A percentile compares a stretch with the other conserved stretches of the same genome.
Conservation (phyloP, 148 eudicot species). For the Rhododendron ferrugineum region DNA sequence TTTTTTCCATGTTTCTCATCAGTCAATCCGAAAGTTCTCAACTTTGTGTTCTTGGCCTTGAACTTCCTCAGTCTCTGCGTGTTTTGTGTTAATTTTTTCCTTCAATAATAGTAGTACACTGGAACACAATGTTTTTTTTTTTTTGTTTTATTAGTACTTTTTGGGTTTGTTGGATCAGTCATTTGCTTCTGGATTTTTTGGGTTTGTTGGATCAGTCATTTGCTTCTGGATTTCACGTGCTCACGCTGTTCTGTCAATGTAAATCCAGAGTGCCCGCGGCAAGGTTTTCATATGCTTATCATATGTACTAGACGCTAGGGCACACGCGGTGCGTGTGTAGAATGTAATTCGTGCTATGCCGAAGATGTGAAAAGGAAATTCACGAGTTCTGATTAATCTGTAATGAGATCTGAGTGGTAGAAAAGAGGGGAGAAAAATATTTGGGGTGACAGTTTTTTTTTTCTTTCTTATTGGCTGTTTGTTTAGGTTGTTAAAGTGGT, state of each 20-base stretch:
- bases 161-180: not conserved
- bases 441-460: not conserved
- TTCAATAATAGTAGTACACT: not conserved
- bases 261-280: not conserved
- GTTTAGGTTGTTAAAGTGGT: not conserved
- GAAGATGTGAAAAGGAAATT: not conserved
- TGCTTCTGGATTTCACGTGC: not conserved
- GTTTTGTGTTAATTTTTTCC: not conserved
- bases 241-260: not conserved
- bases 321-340: not conserved
- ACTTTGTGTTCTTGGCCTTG: not conserved
- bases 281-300: not conserved
- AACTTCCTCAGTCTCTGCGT: not conserved
- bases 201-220: not conserved
- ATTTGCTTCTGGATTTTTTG: not conserved
- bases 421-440: not conserved
- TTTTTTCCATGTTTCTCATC: not conserved
- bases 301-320: not conserved
- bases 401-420: not conserved
- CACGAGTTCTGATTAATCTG: not conserved
- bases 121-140: not conserved
- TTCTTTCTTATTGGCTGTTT: not conserved
- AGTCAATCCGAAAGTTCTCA: not conserved
- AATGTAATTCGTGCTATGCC: not conserved
- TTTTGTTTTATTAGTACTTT: not conserved